Base-by-base conservation (phyloP, 345 rosid species). In the Aegle marmelos region DNA sequence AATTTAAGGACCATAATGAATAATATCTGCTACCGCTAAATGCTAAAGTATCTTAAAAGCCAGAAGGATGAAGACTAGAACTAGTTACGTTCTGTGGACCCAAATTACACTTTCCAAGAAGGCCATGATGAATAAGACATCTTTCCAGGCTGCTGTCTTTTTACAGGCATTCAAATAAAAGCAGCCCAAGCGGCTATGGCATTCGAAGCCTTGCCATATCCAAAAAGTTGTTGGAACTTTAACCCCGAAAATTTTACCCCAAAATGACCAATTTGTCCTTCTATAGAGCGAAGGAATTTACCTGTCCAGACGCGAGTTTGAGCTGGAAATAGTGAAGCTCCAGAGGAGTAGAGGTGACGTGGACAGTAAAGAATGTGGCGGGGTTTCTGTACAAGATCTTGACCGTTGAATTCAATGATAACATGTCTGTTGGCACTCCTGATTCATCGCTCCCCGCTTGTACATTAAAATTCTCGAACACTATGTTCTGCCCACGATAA, bases 401-500 rank as follows among this genome's bases (percentile, higher is more conserved):
- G 68, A 96, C 98, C 90, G 99, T 93, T 25, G 97, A 92, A 78
- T 96, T 96, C 64, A 96, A 63, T 13, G 99, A 79, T 57, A 96
- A 76, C 99, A 96, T 96, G 73, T 96, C 99, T 31, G 99, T 96
- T 54, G 97, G 88, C 76, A 96, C 97, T 50, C 99, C 99, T 5
- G 94, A 80, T 28, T 48, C 77, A 78, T 96, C 99, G 69, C 68
- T 96, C 80, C 99, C 99, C 2, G 99, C 97, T 74, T 96, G 99
- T 30, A 94, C 83, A 82, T 92, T 79, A 68, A 96, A 85, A 84
- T 78, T 83, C 89, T 91, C 90, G 92, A 96, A 92, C 80, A 94
- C 85, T 33, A 94, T 86, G 78, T 86, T 88, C 99, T 96, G 93
- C 80, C 60, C 62, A 67, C 76, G 17, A 33, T 31, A 34, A 53